phyloP scores from a whole-genome alignment of 805 yeast genomes.

The Monosporozyma yasuniensis region DNA sequence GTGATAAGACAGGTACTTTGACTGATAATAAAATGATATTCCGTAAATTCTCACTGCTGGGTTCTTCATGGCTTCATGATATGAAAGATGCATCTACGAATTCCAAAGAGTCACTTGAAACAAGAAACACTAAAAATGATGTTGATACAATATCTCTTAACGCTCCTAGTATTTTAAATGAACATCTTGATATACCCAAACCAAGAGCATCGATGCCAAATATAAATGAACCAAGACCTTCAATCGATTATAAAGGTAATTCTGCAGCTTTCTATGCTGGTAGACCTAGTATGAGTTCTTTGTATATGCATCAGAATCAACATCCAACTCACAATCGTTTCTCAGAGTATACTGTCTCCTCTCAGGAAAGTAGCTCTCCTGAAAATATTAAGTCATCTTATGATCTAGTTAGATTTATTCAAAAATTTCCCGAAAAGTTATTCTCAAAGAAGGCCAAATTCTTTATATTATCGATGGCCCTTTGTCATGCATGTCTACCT shows the following conservation, averaged over 20 bases:
- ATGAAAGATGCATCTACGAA: slow-evolving; percentile 32
- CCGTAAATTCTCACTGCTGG: slow-evolving; percentile 78
- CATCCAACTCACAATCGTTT: background rate
- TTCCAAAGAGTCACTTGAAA: slow-evolving; percentile 14
- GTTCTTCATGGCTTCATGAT: slow-evolving; percentile 84
- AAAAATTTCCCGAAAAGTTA: slow-evolving; percentile 55
- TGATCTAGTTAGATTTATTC: slow-evolving; percentile 61
- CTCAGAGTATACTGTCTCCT: background rate
- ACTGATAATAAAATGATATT: slow-evolving; percentile 93
- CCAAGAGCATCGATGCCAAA: slow-evolving; percentile 3
- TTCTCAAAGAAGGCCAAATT: slow-evolving; percentile 69
- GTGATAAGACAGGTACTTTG: slow-evolving; percentile 95
- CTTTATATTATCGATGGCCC: slow-evolving; percentile 70
- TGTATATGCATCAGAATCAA: slow-evolving; percentile 9
- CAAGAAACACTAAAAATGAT: slow-evolving; percentile 1
- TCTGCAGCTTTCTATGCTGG: slow-evolving; percentile 38
- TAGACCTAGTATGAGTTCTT: slow-evolving; percentile 50
- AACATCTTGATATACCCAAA: slow-evolving; percentile 1
- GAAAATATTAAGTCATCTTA: slow-evolving; percentile 45
- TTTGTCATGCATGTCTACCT: slow-evolving; percentile 88
- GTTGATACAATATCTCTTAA: slow-evolving; percentile 21
- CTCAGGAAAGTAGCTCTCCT: slow-evolving; percentile 1
- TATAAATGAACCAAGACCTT: slow-evolving; percentile 17
- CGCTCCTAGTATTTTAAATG: slow-evolving; percentile 11
- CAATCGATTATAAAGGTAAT: slow-evolving; percentile 36